phyloP scores from a whole-genome alignment of 169 alveolate species.

The Eimeria tenella region DNA sequence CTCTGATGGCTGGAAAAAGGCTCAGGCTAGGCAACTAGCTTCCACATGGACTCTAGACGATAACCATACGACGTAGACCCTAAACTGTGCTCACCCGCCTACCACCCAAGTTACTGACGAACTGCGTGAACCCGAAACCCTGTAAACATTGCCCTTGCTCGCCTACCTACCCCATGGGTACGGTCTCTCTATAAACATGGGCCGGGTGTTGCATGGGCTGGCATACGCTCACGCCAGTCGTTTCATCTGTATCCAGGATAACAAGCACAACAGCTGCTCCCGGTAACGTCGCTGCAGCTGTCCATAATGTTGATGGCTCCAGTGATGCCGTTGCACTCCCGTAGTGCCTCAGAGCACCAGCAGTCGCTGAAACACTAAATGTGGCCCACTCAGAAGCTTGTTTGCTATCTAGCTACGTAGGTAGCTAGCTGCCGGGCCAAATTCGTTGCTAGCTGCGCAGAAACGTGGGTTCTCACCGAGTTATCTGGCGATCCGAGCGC shows the following conservation, averaged over 20 bases:
- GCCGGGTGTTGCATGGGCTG: constrained; percentile 68
- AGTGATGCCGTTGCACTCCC: background rate
- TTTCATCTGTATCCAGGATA: background rate
- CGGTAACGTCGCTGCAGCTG: constrained; percentile 15
- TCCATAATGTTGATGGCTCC: background rate
- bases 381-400: background rate
- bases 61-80: background rate
- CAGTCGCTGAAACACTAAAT: no score
- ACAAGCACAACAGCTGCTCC: background rate
- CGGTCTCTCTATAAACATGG: constrained; percentile 69
- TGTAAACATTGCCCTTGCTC: background rate
- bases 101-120: background rate
- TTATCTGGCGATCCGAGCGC: background rate
- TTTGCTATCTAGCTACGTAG: background rate
- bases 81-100: background rate
- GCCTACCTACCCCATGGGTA: constrained; percentile 64
- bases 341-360: background rate
- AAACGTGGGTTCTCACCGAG: background rate
- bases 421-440: background rate
- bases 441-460: background rate
- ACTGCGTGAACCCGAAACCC: constrained; percentile 1
- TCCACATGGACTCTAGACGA: no score
- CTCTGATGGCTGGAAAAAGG: no score
- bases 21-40: no score
- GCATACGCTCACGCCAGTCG: constrained; percentile 54